Base-by-base conservation (phyloP, 208 protist species). In the Leishmania gerbilli region DNA sequence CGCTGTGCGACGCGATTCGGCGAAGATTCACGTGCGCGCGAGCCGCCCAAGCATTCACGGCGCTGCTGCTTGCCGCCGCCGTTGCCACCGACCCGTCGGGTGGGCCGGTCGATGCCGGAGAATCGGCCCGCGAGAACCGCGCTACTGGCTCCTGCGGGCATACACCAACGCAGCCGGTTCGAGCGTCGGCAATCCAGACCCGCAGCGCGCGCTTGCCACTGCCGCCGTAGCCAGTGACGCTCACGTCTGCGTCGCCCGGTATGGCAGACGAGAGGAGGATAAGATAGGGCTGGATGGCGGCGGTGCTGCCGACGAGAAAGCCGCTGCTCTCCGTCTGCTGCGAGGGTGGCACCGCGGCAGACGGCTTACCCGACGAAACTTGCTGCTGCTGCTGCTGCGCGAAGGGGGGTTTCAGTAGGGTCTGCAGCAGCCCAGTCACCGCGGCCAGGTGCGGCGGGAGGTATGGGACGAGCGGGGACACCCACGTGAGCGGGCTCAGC, bases 111-210 rank as follows among this genome's bases (percentile, higher is more conserved):
- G 71, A 47, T 27, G 47, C 6, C 27, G 31, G 9, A 31, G 45
- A n/a, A 45, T 74, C 74, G 3, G 75, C 51, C 34, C 72, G 80
- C 60, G 76, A 55, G 47, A 84, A 79, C 21, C 62, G 79, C 7
- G 89, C 84, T 15, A 90, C 72, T 17, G 82, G 78, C n/a, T 85
- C 82, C 8, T 76, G 71, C 2, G 82, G 82, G 53, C 82, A 85
- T 40, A 91, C 86, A 6, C 88, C 90, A 34, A 96, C 74, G 21
- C 84, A 76, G 53, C 93, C 93, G 51, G 90, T 92, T 62, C 93
- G 90, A 15, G 83, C 88, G 71, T 96, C 93, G 0, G 89, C 93
- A 75, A 96, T 87, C 93, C 93, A 96, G 55, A 95, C 69, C 37
- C 60, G 71, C 58, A 67, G 58, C 64, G 76, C 64, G 17, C 82